A percentile compares a stretch with the other conserved stretches of the same genome.
These are phyloP conservation scores for Periconia digitata DNA, from an alignment of 2,329 filamentous ascomycete genomes.

Conservation along the genomic window DNA sequence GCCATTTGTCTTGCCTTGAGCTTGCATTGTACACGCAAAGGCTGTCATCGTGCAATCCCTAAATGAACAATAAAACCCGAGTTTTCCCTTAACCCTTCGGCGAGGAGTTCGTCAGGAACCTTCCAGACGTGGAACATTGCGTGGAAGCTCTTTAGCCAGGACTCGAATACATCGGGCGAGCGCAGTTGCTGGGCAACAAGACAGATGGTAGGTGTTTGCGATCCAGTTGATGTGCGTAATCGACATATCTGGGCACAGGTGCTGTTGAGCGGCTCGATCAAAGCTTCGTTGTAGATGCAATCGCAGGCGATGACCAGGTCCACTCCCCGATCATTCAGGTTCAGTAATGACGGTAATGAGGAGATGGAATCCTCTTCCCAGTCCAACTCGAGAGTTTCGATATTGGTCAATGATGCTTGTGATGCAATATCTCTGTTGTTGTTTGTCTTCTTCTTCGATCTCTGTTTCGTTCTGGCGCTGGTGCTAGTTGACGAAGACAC, in stretches of 20 bases:
- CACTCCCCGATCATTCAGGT: constrained; percentile 47
- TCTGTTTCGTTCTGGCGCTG: constrained; percentile 15
- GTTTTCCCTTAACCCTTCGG: constrained; percentile 59
- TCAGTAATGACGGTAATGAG: constrained; percentile 53
- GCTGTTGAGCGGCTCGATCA: constrained; percentile 79
- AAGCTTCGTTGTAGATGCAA: constrained; percentile 90
- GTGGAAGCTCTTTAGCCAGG: constrained; percentile 73
- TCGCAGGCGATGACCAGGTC: constrained; percentile 83
- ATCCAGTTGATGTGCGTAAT: constrained; percentile 48
- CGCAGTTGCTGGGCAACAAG: constrained; percentile 88
- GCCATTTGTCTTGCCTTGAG: too few relatives aligned
- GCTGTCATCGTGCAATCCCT: constrained; percentile 49
- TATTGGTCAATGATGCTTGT: constrained; percentile 31
- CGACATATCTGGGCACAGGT: constrained; percentile 75
- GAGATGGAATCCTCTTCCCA: constrained; percentile 69
- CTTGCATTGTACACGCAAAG: too few relatives aligned
- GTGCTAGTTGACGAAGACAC: constrained; percentile 6
- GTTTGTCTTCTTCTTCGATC: neutral
- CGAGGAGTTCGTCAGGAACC: constrained; percentile 65
- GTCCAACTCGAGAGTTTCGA: constrained; percentile 68
- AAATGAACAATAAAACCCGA: constrained; percentile 84
- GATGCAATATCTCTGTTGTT: neutral
- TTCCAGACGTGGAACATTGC: constrained; percentile 73
- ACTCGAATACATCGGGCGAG: constrained; percentile 79
- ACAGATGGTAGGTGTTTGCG: constrained; percentile 63